Percentiles rank a stretch among this genome's conserved stretches.
Evolutionary conservation across 2,329 filamentous ascomycete genomes (phyloP).

Genomic region (Didymellaceae sp.): DNA sequence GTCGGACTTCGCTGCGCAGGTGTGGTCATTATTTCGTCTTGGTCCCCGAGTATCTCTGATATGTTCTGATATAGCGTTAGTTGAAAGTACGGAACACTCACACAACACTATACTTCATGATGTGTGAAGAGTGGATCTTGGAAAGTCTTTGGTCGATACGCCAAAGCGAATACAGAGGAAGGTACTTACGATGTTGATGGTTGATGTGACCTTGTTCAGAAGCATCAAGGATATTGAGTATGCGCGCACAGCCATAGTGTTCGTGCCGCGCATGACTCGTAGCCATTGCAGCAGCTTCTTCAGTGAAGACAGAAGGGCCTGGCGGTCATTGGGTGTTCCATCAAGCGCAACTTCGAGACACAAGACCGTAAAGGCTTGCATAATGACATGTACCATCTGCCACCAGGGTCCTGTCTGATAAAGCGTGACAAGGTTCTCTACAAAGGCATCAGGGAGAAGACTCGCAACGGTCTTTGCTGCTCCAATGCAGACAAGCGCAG

Average conservation of each 20-base stretch:
- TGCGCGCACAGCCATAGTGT: slow-evolving; percentile 40
- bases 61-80: slow-evolving; percentile 20
- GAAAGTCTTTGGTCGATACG: too few species aligned
- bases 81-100: background rate
- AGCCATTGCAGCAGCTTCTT: slow-evolving; percentile 47
- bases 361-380: slow-evolving; percentile 48
- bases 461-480: slow-evolving; percentile 43
- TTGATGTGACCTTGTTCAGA: slow-evolving; percentile 20
- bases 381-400: slow-evolving; percentile 41
- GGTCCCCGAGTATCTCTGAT: slow-evolving; percentile 23
- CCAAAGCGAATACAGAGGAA: background rate
- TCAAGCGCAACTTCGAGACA: slow-evolving; percentile 47
- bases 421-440: slow-evolving; percentile 10
- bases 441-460: slow-evolving; percentile 40
- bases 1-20: background rate
- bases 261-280: slow-evolving; percentile 36
- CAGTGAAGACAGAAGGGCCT: slow-evolving; percentile 33
- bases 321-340: slow-evolving; percentile 21
- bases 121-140: background rate
- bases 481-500: slow-evolving; percentile 42
- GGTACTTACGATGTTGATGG: slow-evolving; percentile 18
- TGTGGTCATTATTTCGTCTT: slow-evolving; percentile 16
- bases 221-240: slow-evolving; percentile 30
- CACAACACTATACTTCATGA: background rate
- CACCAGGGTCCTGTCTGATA: slow-evolving; percentile 47